A percentile compares a stretch with the other conserved stretches of the same genome.
Evolutionary conservation across 495 filamentous ascomycete species (phyloP).

Genomic region (Lindgomyces ingoldianus): DNA sequence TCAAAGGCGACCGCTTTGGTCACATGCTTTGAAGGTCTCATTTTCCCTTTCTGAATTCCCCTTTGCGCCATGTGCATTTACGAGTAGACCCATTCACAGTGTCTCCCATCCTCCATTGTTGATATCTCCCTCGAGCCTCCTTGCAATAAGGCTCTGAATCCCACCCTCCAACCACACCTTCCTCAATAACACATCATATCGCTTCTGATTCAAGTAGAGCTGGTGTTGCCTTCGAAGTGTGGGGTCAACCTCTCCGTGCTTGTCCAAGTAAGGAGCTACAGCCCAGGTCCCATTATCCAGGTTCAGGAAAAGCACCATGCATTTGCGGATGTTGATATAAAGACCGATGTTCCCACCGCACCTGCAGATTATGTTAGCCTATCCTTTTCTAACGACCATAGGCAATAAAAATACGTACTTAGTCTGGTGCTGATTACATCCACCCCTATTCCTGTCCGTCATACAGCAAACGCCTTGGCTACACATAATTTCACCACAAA

Average conservation of each 20-base stretch:
- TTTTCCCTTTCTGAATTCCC: background rate
- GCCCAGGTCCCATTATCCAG: conserved; percentile 79
- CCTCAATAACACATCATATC: conserved; percentile 85
- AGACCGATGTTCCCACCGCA: conserved; percentile 87
- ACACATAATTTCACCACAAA: conserved; percentile 95
- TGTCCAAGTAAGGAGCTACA: conserved; percentile 89
- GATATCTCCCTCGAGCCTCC: conserved; percentile 89
- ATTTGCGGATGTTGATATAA: conserved; percentile 96
- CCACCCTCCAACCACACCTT: conserved; percentile 85
- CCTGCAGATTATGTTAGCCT: conserved; percentile 47
- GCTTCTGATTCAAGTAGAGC: conserved; percentile 86
- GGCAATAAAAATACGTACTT: conserved; percentile 61
- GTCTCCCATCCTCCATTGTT: conserved; percentile 99
- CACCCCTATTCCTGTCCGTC: conserved; percentile 69
- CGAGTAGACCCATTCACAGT: conserved; percentile 23
- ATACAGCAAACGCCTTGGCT: conserved; percentile 90
- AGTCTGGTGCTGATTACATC: conserved; percentile 83
- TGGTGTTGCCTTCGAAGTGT: conserved; percentile 77
- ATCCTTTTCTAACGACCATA: background rate
- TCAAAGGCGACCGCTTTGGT: no score
- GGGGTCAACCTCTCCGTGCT: conserved; percentile 88
- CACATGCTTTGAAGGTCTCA: no score
- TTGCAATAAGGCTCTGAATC: conserved; percentile 82
- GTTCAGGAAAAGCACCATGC: conserved; percentile 82
- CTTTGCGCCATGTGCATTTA: background rate